Conservation (phyloP, 805 yeast genomes). For the Candida bentonensis region DNA sequence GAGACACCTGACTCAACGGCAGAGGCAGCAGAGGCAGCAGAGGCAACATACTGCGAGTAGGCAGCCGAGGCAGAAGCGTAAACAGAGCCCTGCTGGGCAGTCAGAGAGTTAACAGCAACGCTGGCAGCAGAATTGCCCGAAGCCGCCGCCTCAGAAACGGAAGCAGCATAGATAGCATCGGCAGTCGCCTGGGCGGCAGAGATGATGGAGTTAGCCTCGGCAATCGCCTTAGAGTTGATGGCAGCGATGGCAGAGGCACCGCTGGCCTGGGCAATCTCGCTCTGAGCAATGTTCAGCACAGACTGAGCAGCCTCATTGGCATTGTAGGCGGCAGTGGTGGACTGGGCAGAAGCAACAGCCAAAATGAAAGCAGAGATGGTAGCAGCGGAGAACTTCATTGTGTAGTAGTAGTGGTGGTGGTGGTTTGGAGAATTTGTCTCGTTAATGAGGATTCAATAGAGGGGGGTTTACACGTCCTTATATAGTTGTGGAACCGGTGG, state of each 20-base stretch:
- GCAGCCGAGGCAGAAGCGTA: background rate
- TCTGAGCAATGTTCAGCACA: background rate
- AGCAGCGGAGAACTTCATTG: background rate
- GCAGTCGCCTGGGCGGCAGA: background rate
- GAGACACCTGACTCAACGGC: background rate
- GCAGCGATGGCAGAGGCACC: background rate
- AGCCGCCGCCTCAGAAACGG: background rate
- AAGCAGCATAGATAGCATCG: background rate
- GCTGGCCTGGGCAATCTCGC: background rate
- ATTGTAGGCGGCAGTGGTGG: background rate
- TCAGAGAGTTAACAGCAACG: background rate
- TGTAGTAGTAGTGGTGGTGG: background rate
- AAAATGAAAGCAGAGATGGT: background rate
- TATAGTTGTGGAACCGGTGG: background rate
- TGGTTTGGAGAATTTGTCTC: background rate
- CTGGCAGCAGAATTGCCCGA: background rate
- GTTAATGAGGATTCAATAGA: background rate
- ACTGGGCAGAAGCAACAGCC: background rate
- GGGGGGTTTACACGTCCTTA: background rate
- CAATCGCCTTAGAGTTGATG: background rate
- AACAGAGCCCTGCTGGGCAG: background rate
- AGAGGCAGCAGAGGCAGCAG: background rate
- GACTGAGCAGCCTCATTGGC: conserved; percentile 1
- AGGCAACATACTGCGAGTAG: background rate
- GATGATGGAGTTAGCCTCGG: background rate